These are phyloP conservation scores for Diplotaxis tenuifolia DNA, from an alignment of 345 rosid species.

Conservation along the genomic window DNA sequence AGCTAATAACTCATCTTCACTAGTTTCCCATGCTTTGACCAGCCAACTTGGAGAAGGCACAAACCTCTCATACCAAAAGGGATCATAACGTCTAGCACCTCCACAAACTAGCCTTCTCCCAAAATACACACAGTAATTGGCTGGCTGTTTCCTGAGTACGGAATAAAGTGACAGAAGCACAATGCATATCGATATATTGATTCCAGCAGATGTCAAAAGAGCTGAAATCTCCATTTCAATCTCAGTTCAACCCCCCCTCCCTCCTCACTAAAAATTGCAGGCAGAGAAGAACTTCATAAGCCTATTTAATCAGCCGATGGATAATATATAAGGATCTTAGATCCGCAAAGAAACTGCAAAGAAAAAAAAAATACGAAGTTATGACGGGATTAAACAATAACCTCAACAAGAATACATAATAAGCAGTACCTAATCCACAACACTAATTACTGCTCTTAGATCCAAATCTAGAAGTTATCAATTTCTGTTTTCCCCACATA, in stretches of 20 bases:
- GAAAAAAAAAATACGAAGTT: not conserved
- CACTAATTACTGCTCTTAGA: not conserved
- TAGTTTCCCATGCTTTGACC: conserved; percentile 73
- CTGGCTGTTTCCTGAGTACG: conserved; percentile 76
- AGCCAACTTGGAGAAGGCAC: conserved; percentile 93
- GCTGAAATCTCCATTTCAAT: conserved; percentile 65
- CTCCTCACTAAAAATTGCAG: conserved; percentile 28
- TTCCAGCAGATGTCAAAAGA: conserved; percentile 81
- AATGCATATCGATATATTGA: conserved; percentile 62
- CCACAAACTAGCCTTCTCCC: conserved; percentile 56
- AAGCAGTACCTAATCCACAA: not conserved
- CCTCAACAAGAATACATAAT: not conserved
- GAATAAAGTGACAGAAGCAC: conserved; percentile 71
- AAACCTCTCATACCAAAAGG: conserved; percentile 64
- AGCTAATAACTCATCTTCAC: conserved; percentile 74
- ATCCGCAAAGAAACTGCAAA: not conserved
- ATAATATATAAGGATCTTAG: not conserved
- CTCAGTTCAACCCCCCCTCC: too few relatives aligned
- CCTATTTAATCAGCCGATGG: not conserved
- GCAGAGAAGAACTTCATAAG: conserved; percentile 17
- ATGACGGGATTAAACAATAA: too few relatives aligned
- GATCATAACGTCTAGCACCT: conserved; percentile 34
- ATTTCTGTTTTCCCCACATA: not conserved
- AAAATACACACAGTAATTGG: conserved; percentile 70
- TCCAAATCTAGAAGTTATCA: not conserved